Conservation (phyloP, 2,329 filamentous ascomycete genomes). For the Aspergillus brasiliensis region DNA sequence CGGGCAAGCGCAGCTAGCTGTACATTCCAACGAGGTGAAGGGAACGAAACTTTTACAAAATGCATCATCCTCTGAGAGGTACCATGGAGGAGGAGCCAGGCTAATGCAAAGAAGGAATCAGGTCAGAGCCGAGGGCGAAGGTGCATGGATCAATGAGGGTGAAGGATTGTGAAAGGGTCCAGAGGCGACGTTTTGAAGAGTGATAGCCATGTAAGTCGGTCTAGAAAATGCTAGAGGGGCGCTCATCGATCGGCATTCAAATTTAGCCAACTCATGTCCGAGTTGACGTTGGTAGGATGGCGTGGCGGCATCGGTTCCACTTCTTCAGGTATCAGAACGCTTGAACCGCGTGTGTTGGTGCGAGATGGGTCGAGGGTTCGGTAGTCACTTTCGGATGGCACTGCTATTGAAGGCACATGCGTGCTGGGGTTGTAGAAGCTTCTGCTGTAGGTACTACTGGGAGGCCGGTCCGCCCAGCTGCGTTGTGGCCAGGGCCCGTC, state of each 20-base stretch:
- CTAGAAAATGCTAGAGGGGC: background rate
- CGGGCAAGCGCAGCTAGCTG: constrained; percentile 12
- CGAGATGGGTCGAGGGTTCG: constrained; percentile 20
- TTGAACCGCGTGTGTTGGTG: constrained; percentile 33
- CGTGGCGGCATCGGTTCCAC: constrained; percentile 25
- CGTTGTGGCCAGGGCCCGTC: constrained; percentile 28
- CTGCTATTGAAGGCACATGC: constrained; percentile 22
- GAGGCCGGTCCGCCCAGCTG: constrained; percentile 39
- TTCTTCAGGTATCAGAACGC: constrained; percentile 36
- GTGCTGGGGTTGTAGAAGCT: constrained; percentile 39
- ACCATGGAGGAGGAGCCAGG: background rate
- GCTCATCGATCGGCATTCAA: constrained; percentile 33
- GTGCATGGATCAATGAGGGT: background rate
- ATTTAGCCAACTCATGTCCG: constrained; percentile 50
- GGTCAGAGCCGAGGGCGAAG: background rate
- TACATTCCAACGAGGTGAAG: constrained; percentile 10
- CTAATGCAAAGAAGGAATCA: constrained; percentile 2
- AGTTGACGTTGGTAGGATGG: constrained; percentile 31
- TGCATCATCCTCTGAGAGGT: background rate
- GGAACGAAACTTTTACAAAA: constrained; percentile 9
- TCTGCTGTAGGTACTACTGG: constrained; percentile 46
- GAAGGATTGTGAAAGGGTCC: background rate
- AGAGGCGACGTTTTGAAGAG: background rate
- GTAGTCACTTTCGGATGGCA: constrained; percentile 16
- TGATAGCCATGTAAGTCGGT: background rate